These are phyloP conservation scores for Nakazawaea anatomiae DNA, from an alignment of 805 yeast genomes.

Conservation along the genomic window DNA sequence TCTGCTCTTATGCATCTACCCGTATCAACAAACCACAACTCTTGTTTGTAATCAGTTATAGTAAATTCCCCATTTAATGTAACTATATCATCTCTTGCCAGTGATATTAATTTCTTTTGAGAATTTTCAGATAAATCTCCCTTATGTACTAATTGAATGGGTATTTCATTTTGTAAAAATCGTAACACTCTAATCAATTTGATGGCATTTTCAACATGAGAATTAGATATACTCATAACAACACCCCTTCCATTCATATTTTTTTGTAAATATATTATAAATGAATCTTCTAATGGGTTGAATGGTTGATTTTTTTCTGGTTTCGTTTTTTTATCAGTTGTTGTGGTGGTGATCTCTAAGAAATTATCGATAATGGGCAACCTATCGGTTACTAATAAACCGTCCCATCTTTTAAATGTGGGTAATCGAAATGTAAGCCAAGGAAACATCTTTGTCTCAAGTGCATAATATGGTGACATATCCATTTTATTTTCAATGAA, in stretches of 20 bases:
- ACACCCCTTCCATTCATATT: slow-evolving; percentile 43
- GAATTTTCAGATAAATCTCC: slow-evolving; percentile 31
- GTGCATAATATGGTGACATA: not conserved
- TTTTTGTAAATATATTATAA: slow-evolving; percentile 22
- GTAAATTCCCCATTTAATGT: slow-evolving; percentile 10
- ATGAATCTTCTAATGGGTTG: slow-evolving; percentile 14
- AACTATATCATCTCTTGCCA: slow-evolving; percentile 27
- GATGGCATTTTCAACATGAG: slow-evolving; percentile 37
- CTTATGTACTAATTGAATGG: slow-evolving; percentile 40
- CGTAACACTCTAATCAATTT: slow-evolving; percentile 44
- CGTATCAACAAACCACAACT: slow-evolving; percentile 27
- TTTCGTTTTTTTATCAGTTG: not conserved
- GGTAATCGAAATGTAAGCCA: slow-evolving; percentile 17
- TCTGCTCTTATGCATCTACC: slow-evolving; percentile 19
- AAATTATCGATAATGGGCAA: not conserved
- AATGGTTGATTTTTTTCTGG: not conserved
- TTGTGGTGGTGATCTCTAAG: not conserved
- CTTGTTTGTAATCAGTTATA: slow-evolving; percentile 21
- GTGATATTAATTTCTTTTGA: slow-evolving; percentile 26
- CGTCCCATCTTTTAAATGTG: slow-evolving; percentile 5
- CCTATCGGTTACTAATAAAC: not conserved
- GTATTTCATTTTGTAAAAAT: slow-evolving; percentile 41
- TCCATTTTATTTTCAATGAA: slow-evolving; percentile 16
- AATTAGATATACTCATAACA: slow-evolving; percentile 44
- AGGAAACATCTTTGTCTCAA: slow-evolving; percentile 23